Percentiles rank a stretch among this genome's conserved stretches.
phyloP scores from a whole-genome alignment of 805 yeast genomes.

The Candida peoriensis region DNA sequence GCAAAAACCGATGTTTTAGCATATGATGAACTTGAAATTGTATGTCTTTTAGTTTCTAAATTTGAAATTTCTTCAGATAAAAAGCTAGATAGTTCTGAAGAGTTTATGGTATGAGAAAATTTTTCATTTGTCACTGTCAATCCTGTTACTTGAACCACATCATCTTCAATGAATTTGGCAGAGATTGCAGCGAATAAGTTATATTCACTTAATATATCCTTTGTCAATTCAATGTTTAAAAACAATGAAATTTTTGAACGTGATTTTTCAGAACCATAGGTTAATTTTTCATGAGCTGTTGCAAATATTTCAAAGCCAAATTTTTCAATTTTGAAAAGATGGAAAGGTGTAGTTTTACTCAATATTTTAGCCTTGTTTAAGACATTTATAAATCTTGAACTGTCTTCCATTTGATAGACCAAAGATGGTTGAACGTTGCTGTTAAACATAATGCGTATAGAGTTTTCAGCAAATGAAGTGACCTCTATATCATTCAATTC shows the following conservation, averaged over 20 bases:
- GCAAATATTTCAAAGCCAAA: constrained; percentile 44
- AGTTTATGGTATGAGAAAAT: constrained; percentile 23
- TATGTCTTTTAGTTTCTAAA: constrained; percentile 16
- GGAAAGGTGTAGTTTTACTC: constrained; percentile 80
- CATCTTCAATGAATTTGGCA: constrained; percentile 36
- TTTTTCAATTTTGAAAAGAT: constrained; percentile 56
- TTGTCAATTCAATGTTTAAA: constrained; percentile 49
- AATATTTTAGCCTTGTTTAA: constrained; percentile 67
- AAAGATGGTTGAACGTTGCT: constrained; percentile 13
- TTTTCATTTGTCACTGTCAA: constrained; percentile 20
- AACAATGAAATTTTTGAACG: constrained; percentile 64
- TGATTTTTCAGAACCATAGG: constrained; percentile 48
- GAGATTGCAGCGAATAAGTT: constrained; percentile 44
- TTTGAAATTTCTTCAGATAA: constrained; percentile 35
- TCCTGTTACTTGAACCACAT: constrained; percentile 19
- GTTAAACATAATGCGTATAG: constrained; percentile 27
- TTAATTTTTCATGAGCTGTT: constrained; percentile 60
- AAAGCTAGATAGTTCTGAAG: constrained; percentile 29
- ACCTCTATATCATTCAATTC: constrained; percentile 51
- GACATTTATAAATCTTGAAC: constrained; percentile 44
- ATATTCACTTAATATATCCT: constrained; percentile 30
- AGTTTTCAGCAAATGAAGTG: constrained; percentile 32
- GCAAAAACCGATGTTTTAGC: constrained; percentile 9
- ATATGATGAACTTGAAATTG: constrained; percentile 6
- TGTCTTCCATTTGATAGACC: constrained; percentile 24